A percentile compares a stretch with the other conserved stretches of the same genome.
These are phyloP conservation scores for Trichophyton schoenleinii DNA, from an alignment of 2,329 filamentous ascomycete species.

Conservation along the genomic window DNA sequence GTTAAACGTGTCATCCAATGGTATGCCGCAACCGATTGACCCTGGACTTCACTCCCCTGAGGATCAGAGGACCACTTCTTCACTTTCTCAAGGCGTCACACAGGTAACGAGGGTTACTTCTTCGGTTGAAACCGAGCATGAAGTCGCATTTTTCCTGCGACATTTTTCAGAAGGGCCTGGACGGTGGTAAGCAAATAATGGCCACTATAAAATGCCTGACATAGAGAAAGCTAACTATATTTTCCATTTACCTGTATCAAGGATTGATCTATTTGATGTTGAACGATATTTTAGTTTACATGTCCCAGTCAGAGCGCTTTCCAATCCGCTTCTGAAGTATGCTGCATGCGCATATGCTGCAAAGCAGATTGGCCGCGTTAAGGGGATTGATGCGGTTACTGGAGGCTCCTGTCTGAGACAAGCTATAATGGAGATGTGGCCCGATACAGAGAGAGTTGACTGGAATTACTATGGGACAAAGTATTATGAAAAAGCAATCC, in stretches of 20 bases:
- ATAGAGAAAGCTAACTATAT: not conserved
- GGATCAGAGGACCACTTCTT: not conserved
- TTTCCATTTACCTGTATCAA: slow-evolving; percentile 11
- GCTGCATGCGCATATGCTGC: slow-evolving; percentile 50
- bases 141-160: slow-evolving; percentile 47
- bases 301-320: slow-evolving; percentile 45
- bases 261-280: slow-evolving; percentile 37
- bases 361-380: slow-evolving; percentile 47
- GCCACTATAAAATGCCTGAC: not conserved
- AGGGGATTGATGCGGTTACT: slow-evolving; percentile 39
- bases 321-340: slow-evolving; percentile 36
- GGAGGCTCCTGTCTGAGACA: slow-evolving; percentile 36
- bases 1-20: slow-evolving; percentile 32
- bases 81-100: not conserved
- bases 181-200: slow-evolving; percentile 36
- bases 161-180: slow-evolving; percentile 50
- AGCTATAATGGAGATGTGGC: slow-evolving; percentile 43
- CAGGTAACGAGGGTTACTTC: not conserved
- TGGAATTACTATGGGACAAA: slow-evolving; percentile 51
- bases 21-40: not conserved
- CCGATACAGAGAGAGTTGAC: slow-evolving; percentile 38
- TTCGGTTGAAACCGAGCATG: slow-evolving; percentile 37
- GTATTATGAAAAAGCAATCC: slow-evolving; percentile 52
- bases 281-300: slow-evolving; percentile 49
- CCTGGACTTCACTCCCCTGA: not conserved